phyloP scores from a whole-genome alignment of 768 basidiomycete genomes.

The Krasilnikovozyma curviuscula region DNA sequence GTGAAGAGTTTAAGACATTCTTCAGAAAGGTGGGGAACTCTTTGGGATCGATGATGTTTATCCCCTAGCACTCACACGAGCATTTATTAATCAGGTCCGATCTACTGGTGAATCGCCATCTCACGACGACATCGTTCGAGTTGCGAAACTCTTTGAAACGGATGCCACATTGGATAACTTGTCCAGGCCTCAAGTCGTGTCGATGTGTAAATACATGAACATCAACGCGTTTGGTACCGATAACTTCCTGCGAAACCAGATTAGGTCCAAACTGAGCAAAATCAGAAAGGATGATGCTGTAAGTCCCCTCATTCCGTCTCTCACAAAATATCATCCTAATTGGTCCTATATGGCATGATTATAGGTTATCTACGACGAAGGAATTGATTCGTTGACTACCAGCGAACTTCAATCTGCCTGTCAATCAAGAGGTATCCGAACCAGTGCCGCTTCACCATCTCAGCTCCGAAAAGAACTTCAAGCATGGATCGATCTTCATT shows the following conservation, averaged over 20 bases:
- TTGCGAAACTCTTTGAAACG: conserved; percentile 91
- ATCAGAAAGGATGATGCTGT: conserved; percentile 70
- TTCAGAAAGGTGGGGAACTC: conserved; percentile 62
- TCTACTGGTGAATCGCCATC: conserved; percentile 90
- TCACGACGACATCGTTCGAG: conserved; percentile 68
- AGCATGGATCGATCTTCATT: conserved; percentile 88
- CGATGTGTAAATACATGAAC: conserved; percentile 94
- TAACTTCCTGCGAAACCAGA: conserved; percentile 84
- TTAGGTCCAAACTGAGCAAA: conserved; percentile 60
- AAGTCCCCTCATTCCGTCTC: conserved; percentile 2
- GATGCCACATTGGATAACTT: conserved; percentile 96
- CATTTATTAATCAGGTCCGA: conserved; percentile 39
- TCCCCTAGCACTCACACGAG: not conserved
- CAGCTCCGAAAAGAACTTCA: conserved; percentile 70
- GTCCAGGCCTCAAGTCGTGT: conserved; percentile 91
- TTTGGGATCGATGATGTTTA: not conserved
- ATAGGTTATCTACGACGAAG: conserved; percentile 72
- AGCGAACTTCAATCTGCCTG: conserved; percentile 82
- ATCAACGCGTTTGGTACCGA: conserved; percentile 97
- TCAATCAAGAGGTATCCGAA: conserved; percentile 82
- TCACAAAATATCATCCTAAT: not conserved
- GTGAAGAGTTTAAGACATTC: conserved; percentile 95
- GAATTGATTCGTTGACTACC: conserved; percentile 73
- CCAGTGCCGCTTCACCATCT: conserved; percentile 66
- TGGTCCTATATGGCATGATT: not conserved